phyloP scores from a whole-genome alignment of 305 asterid species.

The Fraxinus platypoda region DNA sequence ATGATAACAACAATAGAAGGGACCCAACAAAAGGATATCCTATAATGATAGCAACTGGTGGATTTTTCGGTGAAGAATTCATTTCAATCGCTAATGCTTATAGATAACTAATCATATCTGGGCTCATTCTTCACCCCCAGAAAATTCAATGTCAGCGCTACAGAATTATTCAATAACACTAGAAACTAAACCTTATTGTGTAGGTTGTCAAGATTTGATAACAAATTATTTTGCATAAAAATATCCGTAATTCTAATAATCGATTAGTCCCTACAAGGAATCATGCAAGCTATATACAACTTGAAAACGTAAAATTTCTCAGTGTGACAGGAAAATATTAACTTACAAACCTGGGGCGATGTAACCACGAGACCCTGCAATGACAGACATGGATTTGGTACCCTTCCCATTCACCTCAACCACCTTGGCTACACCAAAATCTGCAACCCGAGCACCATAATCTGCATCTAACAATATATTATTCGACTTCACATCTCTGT shows the following conservation, averaged over 20 bases:
- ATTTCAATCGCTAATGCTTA: slow-evolving; percentile 15
- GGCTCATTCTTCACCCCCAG: slow-evolving; percentile 5
- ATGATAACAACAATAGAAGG: not conserved
- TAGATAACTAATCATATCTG: slow-evolving; percentile 10
- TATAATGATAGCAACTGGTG: slow-evolving; percentile 17
- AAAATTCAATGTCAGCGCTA: not conserved
- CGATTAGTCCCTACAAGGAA: not conserved
- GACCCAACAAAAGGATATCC: not conserved
- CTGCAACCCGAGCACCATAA: slow-evolving; percentile 87
- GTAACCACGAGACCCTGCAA: slow-evolving; percentile 98
- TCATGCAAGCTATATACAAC: not conserved
- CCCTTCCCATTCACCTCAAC: slow-evolving; percentile 65
- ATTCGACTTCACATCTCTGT: slow-evolving; percentile 87
- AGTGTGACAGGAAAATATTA: not conserved
- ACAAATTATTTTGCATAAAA: not conserved
- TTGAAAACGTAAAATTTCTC: not conserved
- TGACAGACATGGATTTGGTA: slow-evolving; percentile 74
- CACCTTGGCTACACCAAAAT: slow-evolving; percentile 87
- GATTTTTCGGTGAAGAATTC: slow-evolving; percentile 21
- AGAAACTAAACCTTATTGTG: not conserved
- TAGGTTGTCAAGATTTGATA: not conserved
- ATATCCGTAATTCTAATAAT: not conserved
- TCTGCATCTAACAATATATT: slow-evolving; percentile 79
- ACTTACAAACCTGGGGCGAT: slow-evolving; percentile 84
- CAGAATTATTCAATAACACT: not conserved